Evolutionary conservation across 1,284 basidiomycete genomes (phyloP).

Genomic region (Bjerkandera adusta): DNA sequence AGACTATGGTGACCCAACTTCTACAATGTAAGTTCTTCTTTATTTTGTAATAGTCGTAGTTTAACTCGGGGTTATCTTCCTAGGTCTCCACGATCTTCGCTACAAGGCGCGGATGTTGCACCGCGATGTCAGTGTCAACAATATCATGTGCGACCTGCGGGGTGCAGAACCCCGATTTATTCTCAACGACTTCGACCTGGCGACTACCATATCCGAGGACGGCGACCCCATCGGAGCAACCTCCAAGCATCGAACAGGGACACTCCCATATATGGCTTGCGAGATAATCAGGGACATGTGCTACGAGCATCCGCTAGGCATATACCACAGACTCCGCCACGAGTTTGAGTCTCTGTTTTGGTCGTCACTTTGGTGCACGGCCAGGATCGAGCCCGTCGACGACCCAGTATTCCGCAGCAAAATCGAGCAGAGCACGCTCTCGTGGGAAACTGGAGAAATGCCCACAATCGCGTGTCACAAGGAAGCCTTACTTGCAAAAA

Average conservation of each 20-base stretch:
- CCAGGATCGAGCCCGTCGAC: neutral
- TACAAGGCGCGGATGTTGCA: slow-evolving; percentile 12
- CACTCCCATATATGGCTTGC: neutral
- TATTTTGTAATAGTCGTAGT: neutral
- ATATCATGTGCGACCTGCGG: slow-evolving; percentile 13
- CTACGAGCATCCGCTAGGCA: neutral
- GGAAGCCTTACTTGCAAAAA: too few species aligned
- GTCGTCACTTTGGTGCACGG: neutral
- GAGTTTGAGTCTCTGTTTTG: neutral
- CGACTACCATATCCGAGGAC: neutral
- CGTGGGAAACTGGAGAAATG: too few species aligned
- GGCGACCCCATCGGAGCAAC: too few species aligned
- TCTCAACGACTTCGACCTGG: slow-evolving; percentile 16
- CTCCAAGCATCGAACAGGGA: neutral
- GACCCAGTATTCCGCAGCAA: neutral
- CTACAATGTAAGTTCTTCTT: slow-evolving; percentile 10
- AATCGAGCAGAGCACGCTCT: too few species aligned
- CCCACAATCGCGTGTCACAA: too few species aligned
- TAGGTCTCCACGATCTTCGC: slow-evolving; percentile 12
- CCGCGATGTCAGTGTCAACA: slow-evolving; percentile 14
- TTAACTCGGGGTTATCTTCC: neutral
- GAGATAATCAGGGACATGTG: neutral
- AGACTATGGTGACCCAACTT: slow-evolving; percentile 12
- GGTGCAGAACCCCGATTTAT: slow-evolving; percentile 7
- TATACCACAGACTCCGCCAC: neutral